phyloP scores from a whole-genome alignment of 768 basidiomycete species.

The Russula sp. region DNA sequence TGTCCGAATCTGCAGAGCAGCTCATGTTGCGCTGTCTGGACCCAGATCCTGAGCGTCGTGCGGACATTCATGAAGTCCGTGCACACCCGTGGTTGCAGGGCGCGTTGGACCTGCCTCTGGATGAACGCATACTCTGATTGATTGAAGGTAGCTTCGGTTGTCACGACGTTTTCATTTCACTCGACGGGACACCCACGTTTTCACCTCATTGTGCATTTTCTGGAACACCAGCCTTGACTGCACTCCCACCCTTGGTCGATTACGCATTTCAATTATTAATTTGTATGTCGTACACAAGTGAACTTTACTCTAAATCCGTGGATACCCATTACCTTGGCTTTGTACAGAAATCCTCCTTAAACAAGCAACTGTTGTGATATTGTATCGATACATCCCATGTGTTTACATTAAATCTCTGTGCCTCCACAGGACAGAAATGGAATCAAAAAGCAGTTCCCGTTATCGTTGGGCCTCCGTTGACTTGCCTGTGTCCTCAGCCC shows the following conservation, averaged over 20 bases:
- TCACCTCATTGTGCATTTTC: conserved; percentile 12
- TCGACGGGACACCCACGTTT: conserved; percentile 6
- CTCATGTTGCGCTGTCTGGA: conserved; percentile 76
- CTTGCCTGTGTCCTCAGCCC: conserved; percentile 59
- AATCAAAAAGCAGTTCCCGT: neutral
- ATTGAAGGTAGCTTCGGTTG: neutral
- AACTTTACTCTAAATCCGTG: conserved; percentile 15
- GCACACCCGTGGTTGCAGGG: conserved; percentile 73
- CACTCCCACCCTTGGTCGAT: neutral
- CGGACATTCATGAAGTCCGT: conserved; percentile 74
- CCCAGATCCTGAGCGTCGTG: conserved; percentile 71
- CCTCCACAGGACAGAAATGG: conserved; percentile 1
- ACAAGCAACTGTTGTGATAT: conserved; percentile 17
- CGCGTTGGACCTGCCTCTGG: conserved; percentile 25
- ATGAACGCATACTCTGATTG: conserved; percentile 15
- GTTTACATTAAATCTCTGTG: conserved; percentile 6
- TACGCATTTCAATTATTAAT: conserved; percentile 19
- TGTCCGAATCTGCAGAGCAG: conserved; percentile 39
- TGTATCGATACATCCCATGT: conserved; percentile 11
- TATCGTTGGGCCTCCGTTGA: neutral
- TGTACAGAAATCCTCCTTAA: conserved; percentile 10
- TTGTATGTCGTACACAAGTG: conserved; percentile 12
- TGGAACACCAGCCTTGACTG: conserved; percentile 7
- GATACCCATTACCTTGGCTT: conserved; percentile 19
- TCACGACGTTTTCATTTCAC: conserved; percentile 6